phyloP scores from a whole-genome alignment of 139 green algal genomes.

The Axilococcus clingmanii region DNA sequence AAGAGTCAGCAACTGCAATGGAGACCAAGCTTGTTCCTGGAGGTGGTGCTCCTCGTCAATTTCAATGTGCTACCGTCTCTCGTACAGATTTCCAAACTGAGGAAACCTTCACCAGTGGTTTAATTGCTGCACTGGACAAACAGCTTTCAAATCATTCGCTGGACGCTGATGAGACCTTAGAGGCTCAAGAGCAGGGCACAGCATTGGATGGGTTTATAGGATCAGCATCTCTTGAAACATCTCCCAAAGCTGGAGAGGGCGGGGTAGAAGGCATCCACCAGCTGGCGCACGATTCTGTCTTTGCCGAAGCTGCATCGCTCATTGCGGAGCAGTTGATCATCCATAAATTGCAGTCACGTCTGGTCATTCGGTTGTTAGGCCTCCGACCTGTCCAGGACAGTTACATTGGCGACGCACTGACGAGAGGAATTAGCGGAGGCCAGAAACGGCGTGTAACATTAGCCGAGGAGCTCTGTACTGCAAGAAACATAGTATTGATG shows the following conservation, averaged over 20 bases:
- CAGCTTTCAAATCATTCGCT: too few species aligned
- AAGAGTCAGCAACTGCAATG: too few species aligned
- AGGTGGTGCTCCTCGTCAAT: constrained; percentile 1
- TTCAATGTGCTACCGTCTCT: too few species aligned
- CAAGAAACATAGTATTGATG: constrained; percentile 11
- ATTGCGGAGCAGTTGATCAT: constrained; percentile 1
- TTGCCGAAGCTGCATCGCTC: constrained; percentile 7
- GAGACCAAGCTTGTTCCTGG: too few species aligned
- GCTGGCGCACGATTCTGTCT: constrained; percentile 19
- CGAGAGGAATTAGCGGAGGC: constrained; percentile 51
- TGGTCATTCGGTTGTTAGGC: constrained; percentile 7
- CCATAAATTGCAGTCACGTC: not conserved
- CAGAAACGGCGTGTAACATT: constrained; percentile 60
- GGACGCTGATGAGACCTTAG: too few species aligned
- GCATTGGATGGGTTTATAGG: too few species aligned
- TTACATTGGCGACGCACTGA: constrained; percentile 14
- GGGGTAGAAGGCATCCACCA: constrained; percentile 2
- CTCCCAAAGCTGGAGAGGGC: too few species aligned
- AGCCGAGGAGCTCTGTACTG: constrained; percentile 49
- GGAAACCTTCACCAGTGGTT: too few species aligned
- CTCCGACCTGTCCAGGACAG: constrained; percentile 18
- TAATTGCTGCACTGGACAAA: too few species aligned
- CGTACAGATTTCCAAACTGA: too few species aligned
- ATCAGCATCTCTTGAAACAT: too few species aligned
- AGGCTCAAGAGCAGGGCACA: too few species aligned